Evolutionary conservation across 129 eudicot genomes (phyloP).

Genomic region (Escallonia herrerae): DNA sequence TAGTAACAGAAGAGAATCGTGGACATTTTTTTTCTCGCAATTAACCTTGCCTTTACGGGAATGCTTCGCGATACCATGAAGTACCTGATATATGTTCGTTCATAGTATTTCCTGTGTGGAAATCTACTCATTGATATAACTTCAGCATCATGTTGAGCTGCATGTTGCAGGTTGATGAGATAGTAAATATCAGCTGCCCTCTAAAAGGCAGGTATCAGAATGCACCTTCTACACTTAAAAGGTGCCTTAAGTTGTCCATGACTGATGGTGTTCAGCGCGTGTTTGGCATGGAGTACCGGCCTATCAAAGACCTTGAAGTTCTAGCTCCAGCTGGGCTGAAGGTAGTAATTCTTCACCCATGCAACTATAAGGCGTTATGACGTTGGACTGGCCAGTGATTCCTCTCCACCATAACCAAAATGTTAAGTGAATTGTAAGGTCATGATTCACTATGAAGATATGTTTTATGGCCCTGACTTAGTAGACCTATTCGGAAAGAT

Average conservation of each 20-base stretch:
- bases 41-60: too few relatives aligned
- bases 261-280: slow-evolving; percentile 93
- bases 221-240: slow-evolving; percentile 66
- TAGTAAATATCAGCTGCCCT: slow-evolving; percentile 77
- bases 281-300: slow-evolving; percentile 92
- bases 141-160: neutral
- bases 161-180: slow-evolving; percentile 71
- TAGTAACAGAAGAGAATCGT: too few relatives aligned
- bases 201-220: slow-evolving; percentile 73
- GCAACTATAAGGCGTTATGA: neutral
- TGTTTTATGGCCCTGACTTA: neutral
- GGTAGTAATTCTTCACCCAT: slow-evolving; percentile 29
- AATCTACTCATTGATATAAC: neutral
- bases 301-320: slow-evolving; percentile 72
- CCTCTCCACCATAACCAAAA: neutral
- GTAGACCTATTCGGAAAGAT: neutral
- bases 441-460: neutral
- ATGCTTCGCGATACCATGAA: too few relatives aligned
- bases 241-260: slow-evolving; percentile 90
- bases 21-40: too few relatives aligned
- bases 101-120: too few relatives aligned
- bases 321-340: slow-evolving; percentile 82
- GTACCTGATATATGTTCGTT: too few relatives aligned
- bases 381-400: neutral
- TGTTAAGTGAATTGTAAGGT: slow-evolving; percentile 1